Percentiles rank a stretch among this genome's conserved stretches.
These are phyloP conservation scores for Dactylellina haptotyla DNA, from an alignment of 2,329 filamentous ascomycete species.

Conservation along the genomic window DNA sequence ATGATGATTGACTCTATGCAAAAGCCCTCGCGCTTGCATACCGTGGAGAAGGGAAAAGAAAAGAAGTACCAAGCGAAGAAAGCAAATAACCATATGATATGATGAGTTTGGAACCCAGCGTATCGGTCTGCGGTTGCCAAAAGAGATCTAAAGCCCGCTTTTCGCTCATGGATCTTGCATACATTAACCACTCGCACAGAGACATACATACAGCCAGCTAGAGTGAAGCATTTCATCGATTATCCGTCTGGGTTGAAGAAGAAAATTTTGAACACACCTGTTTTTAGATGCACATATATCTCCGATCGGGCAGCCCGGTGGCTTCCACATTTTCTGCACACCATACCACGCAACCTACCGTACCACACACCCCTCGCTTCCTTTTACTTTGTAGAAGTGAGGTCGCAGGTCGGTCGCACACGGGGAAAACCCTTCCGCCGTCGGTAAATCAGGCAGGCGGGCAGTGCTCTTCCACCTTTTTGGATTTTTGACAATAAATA, in stretches of 20 bases:
- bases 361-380: conserved; percentile 25
- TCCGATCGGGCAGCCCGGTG: conserved; percentile 17
- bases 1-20: conserved; percentile 19
- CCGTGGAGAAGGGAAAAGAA: background rate
- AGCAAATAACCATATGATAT: background rate
- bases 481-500: background rate
- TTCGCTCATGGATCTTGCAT: conserved; percentile 9
- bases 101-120: background rate
- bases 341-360: no score
- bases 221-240: no score
- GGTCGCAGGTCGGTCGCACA: background rate
- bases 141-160: background rate
- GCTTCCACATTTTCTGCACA: background rate
- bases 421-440: no score
- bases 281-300: conserved; percentile 44
- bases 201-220: no score
- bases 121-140: conserved; percentile 1
- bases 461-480: background rate
- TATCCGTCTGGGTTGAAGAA: no score
- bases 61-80: background rate
- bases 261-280: no score
- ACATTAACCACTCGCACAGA: no score
- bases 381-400: conserved; percentile 24
- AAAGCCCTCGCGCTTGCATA: no score
- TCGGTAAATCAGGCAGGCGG: background rate